Evolutionary conservation across 768 basidiomycete species (phyloP).

Genomic region (Naematelia encephala): DNA sequence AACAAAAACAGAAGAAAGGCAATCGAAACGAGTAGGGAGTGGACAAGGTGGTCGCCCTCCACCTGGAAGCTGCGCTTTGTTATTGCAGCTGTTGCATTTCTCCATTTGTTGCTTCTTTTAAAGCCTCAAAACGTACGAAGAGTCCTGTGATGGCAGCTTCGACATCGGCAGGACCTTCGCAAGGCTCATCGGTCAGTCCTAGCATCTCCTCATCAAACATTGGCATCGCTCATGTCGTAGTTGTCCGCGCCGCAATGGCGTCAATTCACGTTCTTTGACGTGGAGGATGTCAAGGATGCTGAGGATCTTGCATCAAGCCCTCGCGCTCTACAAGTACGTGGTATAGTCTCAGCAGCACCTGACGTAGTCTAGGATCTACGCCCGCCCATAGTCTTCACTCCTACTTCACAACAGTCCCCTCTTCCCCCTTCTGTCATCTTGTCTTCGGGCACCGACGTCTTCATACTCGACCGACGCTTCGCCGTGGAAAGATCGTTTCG

Average conservation of each 20-base stretch:
- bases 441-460: slow-evolving; percentile 33
- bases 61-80: background rate
- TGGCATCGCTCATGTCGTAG: too few species aligned
- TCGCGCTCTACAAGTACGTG: slow-evolving; percentile 68
- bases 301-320: slow-evolving; percentile 73
- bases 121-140: background rate
- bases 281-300: slow-evolving; percentile 68
- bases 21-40: too few species aligned
- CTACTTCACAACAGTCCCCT: slow-evolving; percentile 36
- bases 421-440: slow-evolving; percentile 35
- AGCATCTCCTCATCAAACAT: background rate
- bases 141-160: background rate
- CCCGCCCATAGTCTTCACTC: slow-evolving; percentile 36
- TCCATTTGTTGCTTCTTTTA: background rate
- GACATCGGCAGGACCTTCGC: slow-evolving; percentile 3
- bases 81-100: background rate
- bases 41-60: too few species aligned
- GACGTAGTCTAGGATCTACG: slow-evolving; percentile 22
- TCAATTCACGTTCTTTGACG: slow-evolving; percentile 87
- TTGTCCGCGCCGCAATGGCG: slow-evolving; percentile 61
- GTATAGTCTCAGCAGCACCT: slow-evolving; percentile 8
- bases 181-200: slow-evolving; percentile 1
- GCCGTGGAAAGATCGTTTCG: slow-evolving; percentile 24
- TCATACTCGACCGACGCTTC: slow-evolving; percentile 41
- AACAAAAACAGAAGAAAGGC: too few species aligned